A percentile compares a stretch with the other conserved stretches of the same genome.
These are phyloP conservation scores for Euphorbia corollata DNA, from an alignment of 441 rosid species.

Conservation along the genomic window DNA sequence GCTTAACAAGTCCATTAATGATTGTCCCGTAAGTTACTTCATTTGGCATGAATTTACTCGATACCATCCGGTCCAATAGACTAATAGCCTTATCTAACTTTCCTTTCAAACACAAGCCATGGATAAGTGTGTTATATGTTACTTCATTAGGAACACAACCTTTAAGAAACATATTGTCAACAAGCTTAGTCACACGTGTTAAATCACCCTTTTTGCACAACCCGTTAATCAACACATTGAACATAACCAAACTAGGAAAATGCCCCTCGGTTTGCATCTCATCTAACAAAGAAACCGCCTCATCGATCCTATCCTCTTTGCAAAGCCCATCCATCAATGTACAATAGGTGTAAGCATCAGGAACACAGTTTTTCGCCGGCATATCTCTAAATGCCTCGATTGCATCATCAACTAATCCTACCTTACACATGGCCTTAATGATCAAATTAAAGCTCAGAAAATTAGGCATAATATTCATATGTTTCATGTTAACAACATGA, in stretches of 20 bases:
- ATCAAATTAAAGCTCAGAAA: conserved; percentile 66
- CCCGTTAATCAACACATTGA: conserved; percentile 77
- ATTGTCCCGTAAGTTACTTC: conserved; percentile 76
- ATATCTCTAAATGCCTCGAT: conserved; percentile 62
- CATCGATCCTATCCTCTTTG: conserved; percentile 66
- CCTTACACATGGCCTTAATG: conserved; percentile 63
- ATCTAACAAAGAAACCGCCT: conserved; percentile 77
- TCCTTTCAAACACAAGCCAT: conserved; percentile 77
- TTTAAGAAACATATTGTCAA: conserved; percentile 87
- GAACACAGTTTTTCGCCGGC: conserved; percentile 46
- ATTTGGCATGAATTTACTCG: conserved; percentile 61
- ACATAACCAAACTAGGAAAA: conserved; percentile 54
- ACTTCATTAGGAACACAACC: conserved; percentile 73
- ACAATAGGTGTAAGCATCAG: conserved; percentile 75
- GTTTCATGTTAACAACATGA: conserved; percentile 35
- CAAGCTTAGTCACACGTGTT: conserved; percentile 65
- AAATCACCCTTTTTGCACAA: conserved; percentile 79
- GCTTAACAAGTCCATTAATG: conserved; percentile 77
- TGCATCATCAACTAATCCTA: conserved; percentile 64
- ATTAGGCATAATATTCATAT: conserved; percentile 49
- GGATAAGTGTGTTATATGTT: conserved; percentile 82
- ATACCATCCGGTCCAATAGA: conserved; percentile 73
- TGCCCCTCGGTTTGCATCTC: conserved; percentile 94
- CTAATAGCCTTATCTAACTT: conserved; percentile 75
- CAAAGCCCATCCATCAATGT: conserved; percentile 93